phyloP scores from a whole-genome alignment of 108 stramenopile species.

The Pseudonitzschia delicatissima region DNA sequence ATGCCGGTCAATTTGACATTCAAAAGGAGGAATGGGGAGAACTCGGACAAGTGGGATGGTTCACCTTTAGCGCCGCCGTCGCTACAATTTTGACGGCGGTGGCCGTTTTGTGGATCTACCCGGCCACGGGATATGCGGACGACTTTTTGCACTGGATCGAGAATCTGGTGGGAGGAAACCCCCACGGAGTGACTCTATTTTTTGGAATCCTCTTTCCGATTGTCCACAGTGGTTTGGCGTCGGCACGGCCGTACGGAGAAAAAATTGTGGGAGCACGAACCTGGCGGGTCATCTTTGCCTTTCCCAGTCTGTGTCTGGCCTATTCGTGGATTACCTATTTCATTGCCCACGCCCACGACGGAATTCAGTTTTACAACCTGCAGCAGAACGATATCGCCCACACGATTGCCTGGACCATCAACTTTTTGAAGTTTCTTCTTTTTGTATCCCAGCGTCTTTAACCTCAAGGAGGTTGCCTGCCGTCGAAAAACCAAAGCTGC shows the following conservation, averaged over 20 bases:
- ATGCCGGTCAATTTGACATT: constrained; percentile 60
- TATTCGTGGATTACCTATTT: constrained; percentile 94
- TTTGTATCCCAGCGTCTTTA: constrained; percentile 94
- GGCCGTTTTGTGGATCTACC: constrained; percentile 69
- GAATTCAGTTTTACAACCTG: constrained; percentile 84
- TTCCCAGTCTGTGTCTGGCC: constrained; percentile 83
- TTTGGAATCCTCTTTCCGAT: constrained; percentile 86
- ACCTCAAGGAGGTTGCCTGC: constrained; percentile 93
- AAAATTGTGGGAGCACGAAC: constrained; percentile 85
- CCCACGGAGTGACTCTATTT: constrained; percentile 51
- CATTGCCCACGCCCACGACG: constrained; percentile 92
- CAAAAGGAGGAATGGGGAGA: constrained; percentile 58
- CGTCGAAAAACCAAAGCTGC: constrained; percentile 76
- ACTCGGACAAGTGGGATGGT: constrained; percentile 64
- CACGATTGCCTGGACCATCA: constrained; percentile 56
- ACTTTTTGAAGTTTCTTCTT: constrained; percentile 90
- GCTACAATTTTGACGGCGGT: constrained; percentile 72
- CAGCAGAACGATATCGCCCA: constrained; percentile 51
- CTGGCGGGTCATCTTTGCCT: constrained; percentile 94
- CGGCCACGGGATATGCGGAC: constrained; percentile 67
- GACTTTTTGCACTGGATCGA: constrained; percentile 72
- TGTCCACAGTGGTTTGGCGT: constrained; percentile 93
- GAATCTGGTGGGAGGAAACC: constrained; percentile 26
- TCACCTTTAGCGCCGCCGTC: constrained; percentile 71
- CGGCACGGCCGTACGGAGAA: constrained; percentile 86